Percentiles rank a stretch among this genome's conserved stretches.
Evolutionary conservation across 1,139 yeast genomes (phyloP).

Genomic region (Blastobotrys ciferrii): DNA sequence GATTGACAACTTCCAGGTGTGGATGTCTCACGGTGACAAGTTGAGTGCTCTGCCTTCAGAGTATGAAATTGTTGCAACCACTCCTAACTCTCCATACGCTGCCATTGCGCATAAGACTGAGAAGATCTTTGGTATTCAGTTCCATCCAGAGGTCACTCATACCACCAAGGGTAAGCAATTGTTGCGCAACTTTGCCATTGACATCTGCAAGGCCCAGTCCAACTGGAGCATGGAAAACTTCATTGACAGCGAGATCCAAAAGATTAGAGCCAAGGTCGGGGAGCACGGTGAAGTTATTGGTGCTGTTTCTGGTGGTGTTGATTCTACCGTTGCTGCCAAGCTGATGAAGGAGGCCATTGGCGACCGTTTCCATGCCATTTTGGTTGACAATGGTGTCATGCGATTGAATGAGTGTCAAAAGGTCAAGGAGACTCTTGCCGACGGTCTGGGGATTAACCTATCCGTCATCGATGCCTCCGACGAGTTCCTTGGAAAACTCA

Average conservation of each 20-base stretch:
- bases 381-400: conserved; percentile 97
- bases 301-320: conserved; percentile 99
- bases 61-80: conserved; percentile 83
- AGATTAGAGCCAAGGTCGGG: conserved; percentile 89
- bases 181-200: conserved; percentile 88
- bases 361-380: conserved; percentile 95
- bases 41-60: conserved; percentile 87
- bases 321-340: conserved; percentile 98
- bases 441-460: conserved; percentile 90
- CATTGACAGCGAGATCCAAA: conserved; percentile 90
- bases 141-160: conserved; percentile 99
- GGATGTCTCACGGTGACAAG: conserved; percentile 99
- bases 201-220: conserved; percentile 79
- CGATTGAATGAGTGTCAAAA: conserved; percentile 87
- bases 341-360: conserved; percentile 98
- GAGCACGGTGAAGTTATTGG: conserved; percentile 99
- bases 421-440: conserved; percentile 85
- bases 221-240: conserved; percentile 99
- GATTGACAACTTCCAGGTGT: conserved; percentile 89
- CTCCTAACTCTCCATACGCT: conserved; percentile 93
- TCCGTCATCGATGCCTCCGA: conserved; percentile 94
- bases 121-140: conserved; percentile 89
- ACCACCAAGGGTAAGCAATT: conserved; percentile 85
- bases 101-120: conserved; percentile 79
- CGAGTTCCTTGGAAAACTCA: conserved; percentile 77